Evolutionary conservation across 257 asterid genomes (phyloP).

Genomic region (Cinchona pubescens): DNA sequence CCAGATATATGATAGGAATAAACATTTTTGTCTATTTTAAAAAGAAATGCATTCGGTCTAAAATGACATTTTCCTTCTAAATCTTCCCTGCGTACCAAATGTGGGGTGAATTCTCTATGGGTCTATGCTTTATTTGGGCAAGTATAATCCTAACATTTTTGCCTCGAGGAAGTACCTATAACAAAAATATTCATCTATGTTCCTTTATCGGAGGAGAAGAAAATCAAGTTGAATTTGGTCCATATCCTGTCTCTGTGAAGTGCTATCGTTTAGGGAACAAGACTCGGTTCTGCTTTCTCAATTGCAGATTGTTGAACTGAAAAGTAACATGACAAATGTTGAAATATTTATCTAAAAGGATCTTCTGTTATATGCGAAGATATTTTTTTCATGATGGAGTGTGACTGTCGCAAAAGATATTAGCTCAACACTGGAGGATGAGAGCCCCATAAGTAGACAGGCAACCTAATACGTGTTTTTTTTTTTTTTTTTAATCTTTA

Average conservation of each 20-base stretch:
- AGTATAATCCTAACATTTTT: too few species aligned
- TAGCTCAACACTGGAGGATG: not conserved
- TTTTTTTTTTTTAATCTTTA: too few species aligned
- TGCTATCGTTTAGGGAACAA: conserved; percentile 73
- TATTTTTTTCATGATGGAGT: too few species aligned
- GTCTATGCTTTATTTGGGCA: not conserved
- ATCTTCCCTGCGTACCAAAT: too few species aligned
- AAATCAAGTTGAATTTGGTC: conserved; percentile 76
- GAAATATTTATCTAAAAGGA: not conserved
- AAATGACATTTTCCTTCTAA: too few species aligned
- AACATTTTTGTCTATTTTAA: too few species aligned
- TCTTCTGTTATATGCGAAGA: not conserved
- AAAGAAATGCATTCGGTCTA: too few species aligned
- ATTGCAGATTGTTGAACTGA: conserved; percentile 51
- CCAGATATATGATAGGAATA: too few species aligned
- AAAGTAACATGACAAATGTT: not conserved
- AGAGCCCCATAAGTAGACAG: not conserved
- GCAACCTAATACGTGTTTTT: not conserved
- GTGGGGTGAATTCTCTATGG: not conserved
- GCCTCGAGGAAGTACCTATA: too few species aligned
- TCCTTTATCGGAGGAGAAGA: conserved; percentile 78
- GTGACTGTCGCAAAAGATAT: not conserved
- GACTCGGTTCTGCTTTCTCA: conserved; percentile 84
- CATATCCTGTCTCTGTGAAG: conserved; percentile 71
- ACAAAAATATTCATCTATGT: conserved; percentile 26